Conservation (phyloP, 495 filamentous ascomycete genomes). For the Cercophora samala region DNA sequence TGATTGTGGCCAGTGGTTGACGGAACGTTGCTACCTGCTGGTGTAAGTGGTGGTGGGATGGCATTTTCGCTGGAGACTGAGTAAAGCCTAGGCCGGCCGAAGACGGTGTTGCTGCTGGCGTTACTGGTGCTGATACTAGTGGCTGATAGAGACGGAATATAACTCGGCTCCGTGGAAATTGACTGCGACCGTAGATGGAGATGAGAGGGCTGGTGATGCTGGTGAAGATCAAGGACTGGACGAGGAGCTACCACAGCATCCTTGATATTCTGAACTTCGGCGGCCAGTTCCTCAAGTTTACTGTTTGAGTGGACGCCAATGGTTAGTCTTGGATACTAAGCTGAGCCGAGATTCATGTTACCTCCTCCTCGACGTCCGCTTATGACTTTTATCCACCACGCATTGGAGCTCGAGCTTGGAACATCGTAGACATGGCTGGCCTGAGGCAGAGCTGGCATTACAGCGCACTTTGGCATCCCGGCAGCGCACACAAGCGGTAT, state of each 20-base stretch:
- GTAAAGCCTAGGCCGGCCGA: slow-evolving; percentile 18
- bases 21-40: slow-evolving; percentile 14
- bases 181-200: slow-evolving; percentile 1
- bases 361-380: slow-evolving; percentile 43
- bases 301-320: slow-evolving; percentile 19
- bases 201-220: slow-evolving; percentile 21
- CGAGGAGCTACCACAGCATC: slow-evolving; percentile 34
- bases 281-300: slow-evolving; percentile 45
- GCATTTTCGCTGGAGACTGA: slow-evolving; percentile 16
- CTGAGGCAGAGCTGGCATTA: slow-evolving; percentile 40
- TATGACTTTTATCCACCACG: slow-evolving; percentile 46
- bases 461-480: slow-evolving; percentile 44
- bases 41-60: slow-evolving; percentile 11
- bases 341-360: slow-evolving; percentile 12
- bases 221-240: slow-evolving; percentile 6
- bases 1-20: slow-evolving; percentile 8
- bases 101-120: slow-evolving; percentile 8
- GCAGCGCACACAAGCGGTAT: slow-evolving; percentile 43
- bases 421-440: slow-evolving; percentile 43
- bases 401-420: slow-evolving; percentile 44
- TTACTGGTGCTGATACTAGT: not conserved
- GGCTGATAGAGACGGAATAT: slow-evolving; percentile 17
- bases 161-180: slow-evolving; percentile 10
- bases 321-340: not conserved
- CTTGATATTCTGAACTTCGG: slow-evolving; percentile 46